Evolutionary conservation across 495 filamentous ascomycete genomes (phyloP), one percentile per base, ranked within the genome.

Genomic region (Xylaria cubensis): DNA sequence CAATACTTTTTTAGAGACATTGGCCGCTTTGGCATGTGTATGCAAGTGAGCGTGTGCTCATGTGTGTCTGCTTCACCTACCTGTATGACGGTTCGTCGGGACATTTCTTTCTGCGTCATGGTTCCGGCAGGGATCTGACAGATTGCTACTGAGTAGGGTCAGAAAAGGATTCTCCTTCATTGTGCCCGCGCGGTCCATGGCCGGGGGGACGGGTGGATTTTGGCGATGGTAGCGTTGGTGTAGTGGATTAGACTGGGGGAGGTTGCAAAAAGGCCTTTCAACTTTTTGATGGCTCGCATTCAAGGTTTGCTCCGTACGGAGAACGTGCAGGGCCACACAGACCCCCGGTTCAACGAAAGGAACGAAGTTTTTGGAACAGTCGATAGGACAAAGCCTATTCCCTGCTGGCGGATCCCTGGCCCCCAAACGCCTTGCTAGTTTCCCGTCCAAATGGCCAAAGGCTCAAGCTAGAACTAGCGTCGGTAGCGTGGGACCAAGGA

Each of bases 51-150:
- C 76, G 74, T 78, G 71, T 78, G 73, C 72, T 77, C 78, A 74
- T 72, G 76, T 72, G 76, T 80, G 74, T 42, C 69, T 77, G 72
- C 76, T 77, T 76, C 74, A 78, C 76, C 65, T 77, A 78, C 76
- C 65, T 77, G 78, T 77, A 80, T 78, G 78, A 76, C 74, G 75
- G 78, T 76, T 78, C 76, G 74, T 72, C 77, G 75, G 77, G 73
- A 76, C 75, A 79, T 76, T 76, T 72, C 76, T 74, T 72, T 74
- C 78, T 80, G 78, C 78, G 78, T 80, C 78, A 80, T 78, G 78
- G 78, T 77, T 78, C 74, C 75, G 75, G 78, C 76, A 80, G 78
- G 78, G 78, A 76, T 80, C 76, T 76, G 73, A 61, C 61, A 65
- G 67, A 72, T 72, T 72, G 70, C 62, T 58, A 61, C 63, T 39